Evolutionary conservation across 441 rosid species (phyloP).

Genomic region (Euphorbia celastroides): DNA sequence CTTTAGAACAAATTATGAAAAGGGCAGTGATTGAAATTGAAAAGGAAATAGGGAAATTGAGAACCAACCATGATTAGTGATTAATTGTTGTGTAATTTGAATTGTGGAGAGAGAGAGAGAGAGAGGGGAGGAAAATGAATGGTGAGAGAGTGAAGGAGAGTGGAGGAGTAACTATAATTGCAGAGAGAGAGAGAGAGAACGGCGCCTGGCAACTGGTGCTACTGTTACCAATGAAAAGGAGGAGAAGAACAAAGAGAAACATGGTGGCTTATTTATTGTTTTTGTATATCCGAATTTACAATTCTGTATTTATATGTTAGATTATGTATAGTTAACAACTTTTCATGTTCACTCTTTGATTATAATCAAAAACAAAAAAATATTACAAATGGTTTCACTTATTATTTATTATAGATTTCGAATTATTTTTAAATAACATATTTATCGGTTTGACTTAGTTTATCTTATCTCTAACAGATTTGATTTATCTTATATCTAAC

Average conservation of each 20-base stretch:
- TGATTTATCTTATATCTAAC: too few relatives aligned
- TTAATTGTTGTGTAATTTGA: constrained; percentile 4
- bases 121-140: constrained; percentile 8
- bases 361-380: too few relatives aligned
- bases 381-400: too few relatives aligned
- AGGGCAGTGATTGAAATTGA: background rate
- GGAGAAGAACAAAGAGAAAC: constrained; percentile 7
- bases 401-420: too few relatives aligned
- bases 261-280: background rate
- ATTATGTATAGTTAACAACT: too few relatives aligned
- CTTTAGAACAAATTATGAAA: background rate
- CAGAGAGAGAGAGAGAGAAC: constrained; percentile 21
- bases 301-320: too few relatives aligned
- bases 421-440: too few relatives aligned
- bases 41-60: background rate
- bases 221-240: constrained; percentile 43
- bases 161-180: constrained; percentile 21
- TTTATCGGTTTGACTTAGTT: too few relatives aligned
- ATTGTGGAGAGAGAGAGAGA: constrained; percentile 16
- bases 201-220: constrained; percentile 49
- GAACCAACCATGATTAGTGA: background rate
- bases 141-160: constrained; percentile 22
- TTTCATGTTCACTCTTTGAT: too few relatives aligned
- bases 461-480: too few relatives aligned
- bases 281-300: background rate